Percentiles rank a stretch among this genome's conserved stretches.
phyloP scores from a whole-genome alignment of 352 stramenopile genomes.

The Phytopythium delawarense region DNA sequence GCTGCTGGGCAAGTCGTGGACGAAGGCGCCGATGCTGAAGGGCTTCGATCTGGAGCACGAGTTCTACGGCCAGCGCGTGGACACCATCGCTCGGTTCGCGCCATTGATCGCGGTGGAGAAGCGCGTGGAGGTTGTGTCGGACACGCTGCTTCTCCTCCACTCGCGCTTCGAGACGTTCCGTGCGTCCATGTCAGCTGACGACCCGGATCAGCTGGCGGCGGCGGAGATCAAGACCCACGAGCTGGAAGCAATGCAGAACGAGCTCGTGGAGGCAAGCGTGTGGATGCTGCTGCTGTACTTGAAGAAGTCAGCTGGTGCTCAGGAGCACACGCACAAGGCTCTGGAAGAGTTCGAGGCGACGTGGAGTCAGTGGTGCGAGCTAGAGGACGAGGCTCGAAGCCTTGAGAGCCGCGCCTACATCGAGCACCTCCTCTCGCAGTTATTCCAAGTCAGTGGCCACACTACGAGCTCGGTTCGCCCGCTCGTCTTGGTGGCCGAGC shows the following conservation, averaged over 20 bases:
- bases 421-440: neutral
- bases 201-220: slow-evolving; percentile 7
- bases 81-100: slow-evolving; percentile 30
- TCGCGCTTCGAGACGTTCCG: slow-evolving; percentile 32
- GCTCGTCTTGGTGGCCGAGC: neutral
- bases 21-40: slow-evolving; percentile 10
- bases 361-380: slow-evolving; percentile 6
- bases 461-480: neutral
- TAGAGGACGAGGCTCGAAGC: neutral
- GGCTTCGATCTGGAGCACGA: slow-evolving; percentile 26
- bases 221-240: slow-evolving; percentile 29
- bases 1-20: slow-evolving; percentile 33
- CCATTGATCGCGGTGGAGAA: slow-evolving; percentile 36
- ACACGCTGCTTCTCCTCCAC: slow-evolving; percentile 40
- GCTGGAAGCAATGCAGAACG: slow-evolving; percentile 30
- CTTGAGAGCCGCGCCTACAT: neutral
- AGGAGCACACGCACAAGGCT: neutral
- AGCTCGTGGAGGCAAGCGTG: slow-evolving; percentile 28
- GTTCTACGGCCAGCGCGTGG: slow-evolving; percentile 52
- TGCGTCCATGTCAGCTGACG: slow-evolving; percentile 26
- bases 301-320: slow-evolving; percentile 1
- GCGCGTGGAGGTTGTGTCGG: slow-evolving; percentile 43
- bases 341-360: slow-evolving; percentile 10
- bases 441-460: neutral
- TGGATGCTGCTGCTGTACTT: slow-evolving; percentile 24